phyloP scores from a whole-genome alignment of 176 grass and related monocot species.

The Oryza brachyantha region DNA sequence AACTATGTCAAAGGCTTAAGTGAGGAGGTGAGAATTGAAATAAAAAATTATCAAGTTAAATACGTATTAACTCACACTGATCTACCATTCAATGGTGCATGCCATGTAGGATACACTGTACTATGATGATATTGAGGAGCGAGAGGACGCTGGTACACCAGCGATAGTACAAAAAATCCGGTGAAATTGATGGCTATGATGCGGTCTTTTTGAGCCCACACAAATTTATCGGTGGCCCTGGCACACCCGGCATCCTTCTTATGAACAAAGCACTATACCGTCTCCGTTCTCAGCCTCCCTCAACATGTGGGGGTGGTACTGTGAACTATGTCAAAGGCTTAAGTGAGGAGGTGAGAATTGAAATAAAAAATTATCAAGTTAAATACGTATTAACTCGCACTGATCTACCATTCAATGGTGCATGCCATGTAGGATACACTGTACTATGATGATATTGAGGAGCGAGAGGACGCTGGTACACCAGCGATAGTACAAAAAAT shows the following conservation, averaged over 20 bases:
- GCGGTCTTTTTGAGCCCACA: constrained; percentile 76
- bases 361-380: neutral
- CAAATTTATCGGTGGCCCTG: constrained; percentile 69
- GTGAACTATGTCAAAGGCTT: constrained; percentile 76
- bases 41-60: neutral
- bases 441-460: constrained; percentile 59
- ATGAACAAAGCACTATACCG: constrained; percentile 71
- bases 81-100: neutral
- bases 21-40: constrained; percentile 45
- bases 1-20: constrained; percentile 68
- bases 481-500: constrained; percentile 68
- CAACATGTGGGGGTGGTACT: constrained; percentile 65
- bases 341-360: constrained; percentile 46
- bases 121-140: constrained; percentile 52
- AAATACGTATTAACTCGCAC: neutral
- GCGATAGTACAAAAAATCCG: constrained; percentile 56
- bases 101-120: constrained; percentile 64
- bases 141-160: constrained; percentile 67
- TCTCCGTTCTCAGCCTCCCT: constrained; percentile 52
- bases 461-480: constrained; percentile 67
- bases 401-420: neutral
- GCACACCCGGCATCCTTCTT: constrained; percentile 68
- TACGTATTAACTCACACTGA: neutral
- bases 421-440: constrained; percentile 50
- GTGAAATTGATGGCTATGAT: constrained; percentile 71